A percentile compares a stretch with the other conserved stretches of the same genome.
These are phyloP conservation scores for Diaporthe nobilis DNA, from an alignment of 2,329 filamentous ascomycete species.

Conservation along the genomic window DNA sequence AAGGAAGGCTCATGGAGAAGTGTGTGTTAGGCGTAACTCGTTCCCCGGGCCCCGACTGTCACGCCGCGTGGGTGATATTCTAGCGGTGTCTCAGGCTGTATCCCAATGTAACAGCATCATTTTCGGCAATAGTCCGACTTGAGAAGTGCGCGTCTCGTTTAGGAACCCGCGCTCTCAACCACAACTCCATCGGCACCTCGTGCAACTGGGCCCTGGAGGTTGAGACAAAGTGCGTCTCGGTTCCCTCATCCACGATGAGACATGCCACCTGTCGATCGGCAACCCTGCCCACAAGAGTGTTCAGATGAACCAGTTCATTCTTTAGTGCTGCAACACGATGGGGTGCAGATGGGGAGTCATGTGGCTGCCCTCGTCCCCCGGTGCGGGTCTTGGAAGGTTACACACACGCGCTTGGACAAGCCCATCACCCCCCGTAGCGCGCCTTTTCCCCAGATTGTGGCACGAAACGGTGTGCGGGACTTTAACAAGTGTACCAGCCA, in stretches of 20 bases:
- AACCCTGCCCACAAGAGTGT: neutral
- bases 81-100: neutral
- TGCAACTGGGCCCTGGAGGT: neutral
- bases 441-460: constrained; percentile 6
- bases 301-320: constrained; percentile 24
- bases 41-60: too few relatives aligned
- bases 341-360: neutral
- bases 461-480: constrained; percentile 10
- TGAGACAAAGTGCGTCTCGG: neutral
- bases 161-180: neutral
- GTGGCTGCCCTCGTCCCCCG: neutral
- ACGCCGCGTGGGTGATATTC: neutral
- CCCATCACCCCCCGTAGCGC: neutral
- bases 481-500: neutral
- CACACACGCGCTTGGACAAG: constrained; percentile 5
- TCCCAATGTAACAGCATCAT: neutral
- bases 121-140: neutral
- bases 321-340: constrained; percentile 5
- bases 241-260: neutral
- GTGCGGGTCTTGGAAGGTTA: constrained; percentile 15
- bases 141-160: neutral
- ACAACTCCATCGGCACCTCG: neutral
- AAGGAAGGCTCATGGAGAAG: neutral
- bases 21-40: neutral
- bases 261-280: constrained; percentile 20